Evolutionary conservation across 306 rosid genomes (phyloP).

Genomic region (Lagenaria siceraria): DNA sequence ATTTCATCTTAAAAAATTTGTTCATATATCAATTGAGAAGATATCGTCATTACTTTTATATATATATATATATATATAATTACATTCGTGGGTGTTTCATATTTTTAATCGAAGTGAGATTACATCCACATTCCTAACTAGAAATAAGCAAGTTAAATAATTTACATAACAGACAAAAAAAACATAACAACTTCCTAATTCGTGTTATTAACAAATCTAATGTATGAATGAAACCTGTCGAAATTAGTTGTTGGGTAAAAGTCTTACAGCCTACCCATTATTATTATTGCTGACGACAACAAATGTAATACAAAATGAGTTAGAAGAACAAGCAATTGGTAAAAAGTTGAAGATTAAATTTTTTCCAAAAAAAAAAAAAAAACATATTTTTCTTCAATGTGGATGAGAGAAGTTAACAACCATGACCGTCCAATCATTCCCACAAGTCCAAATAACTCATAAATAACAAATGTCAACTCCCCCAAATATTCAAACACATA

Average conservation of each 20-base stretch:
- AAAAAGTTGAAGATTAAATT: not conserved
- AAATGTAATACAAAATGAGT: not conserved
- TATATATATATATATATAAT: too few relatives aligned
- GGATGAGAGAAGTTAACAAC: constrained; percentile 7
- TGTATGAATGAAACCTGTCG: not conserved
- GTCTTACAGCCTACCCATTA: not conserved
- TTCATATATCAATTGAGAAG: too few relatives aligned
- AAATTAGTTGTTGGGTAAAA: not conserved
- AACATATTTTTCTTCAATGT: not conserved
- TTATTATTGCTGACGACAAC: not conserved
- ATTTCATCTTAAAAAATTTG: too few relatives aligned
- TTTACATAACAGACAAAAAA: too few relatives aligned
- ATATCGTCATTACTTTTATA: too few relatives aligned
- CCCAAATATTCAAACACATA: not conserved
- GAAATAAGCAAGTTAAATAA: too few relatives aligned
- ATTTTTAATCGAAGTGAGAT: not conserved
- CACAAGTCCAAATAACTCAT: not conserved
- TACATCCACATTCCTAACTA: not conserved
- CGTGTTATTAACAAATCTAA: not conserved
- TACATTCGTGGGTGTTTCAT: too few relatives aligned
- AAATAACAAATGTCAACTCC: constrained; percentile 3
- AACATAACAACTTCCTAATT: not conserved
- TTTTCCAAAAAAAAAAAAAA: too few relatives aligned
- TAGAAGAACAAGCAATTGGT: not conserved
- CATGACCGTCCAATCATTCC: constrained; percentile 12